Conservation (phyloP, 2,329 filamentous ascomycete species). For the Colletotrichum navitas region DNA sequence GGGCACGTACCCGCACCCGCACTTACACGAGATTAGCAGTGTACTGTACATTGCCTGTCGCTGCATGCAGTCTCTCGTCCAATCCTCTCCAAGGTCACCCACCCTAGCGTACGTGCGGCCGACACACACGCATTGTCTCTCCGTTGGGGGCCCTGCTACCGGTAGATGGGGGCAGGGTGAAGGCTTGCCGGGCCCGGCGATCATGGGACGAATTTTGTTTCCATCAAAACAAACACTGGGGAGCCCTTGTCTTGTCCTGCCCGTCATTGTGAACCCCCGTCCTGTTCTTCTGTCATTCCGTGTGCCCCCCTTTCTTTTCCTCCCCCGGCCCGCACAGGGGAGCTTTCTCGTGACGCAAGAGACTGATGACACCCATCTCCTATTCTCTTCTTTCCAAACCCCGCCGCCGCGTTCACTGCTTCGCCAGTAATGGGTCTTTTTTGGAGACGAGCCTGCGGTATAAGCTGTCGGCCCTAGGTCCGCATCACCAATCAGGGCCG, state of each 20-base stretch:
- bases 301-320: constrained; percentile 1
- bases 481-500: neutral
- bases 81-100: neutral
- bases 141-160: constrained; percentile 4
- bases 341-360: constrained; percentile 1
- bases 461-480: constrained; percentile 7
- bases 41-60: constrained; percentile 22
- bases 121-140: neutral
- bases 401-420: constrained; percentile 29
- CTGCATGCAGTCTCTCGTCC: constrained; percentile 16
- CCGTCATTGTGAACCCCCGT: neutral
- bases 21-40: constrained; percentile 32
- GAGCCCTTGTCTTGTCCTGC: neutral
- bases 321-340: constrained; percentile 1
- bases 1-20: constrained; percentile 8
- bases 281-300: neutral
- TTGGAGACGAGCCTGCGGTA: constrained; percentile 13
- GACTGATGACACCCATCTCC: constrained; percentile 4
- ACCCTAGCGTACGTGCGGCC: constrained; percentile 10
- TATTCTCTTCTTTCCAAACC: neutral
- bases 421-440: constrained; percentile 19
- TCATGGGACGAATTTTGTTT: constrained; percentile 35
- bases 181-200: constrained; percentile 31
- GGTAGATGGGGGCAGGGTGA: constrained; percentile 2
- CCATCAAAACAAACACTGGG: constrained; percentile 39